These are phyloP conservation scores for Cymbomonas tetramitiformis DNA, from an alignment of 139 green algal genomes.

Conservation along the genomic window DNA sequence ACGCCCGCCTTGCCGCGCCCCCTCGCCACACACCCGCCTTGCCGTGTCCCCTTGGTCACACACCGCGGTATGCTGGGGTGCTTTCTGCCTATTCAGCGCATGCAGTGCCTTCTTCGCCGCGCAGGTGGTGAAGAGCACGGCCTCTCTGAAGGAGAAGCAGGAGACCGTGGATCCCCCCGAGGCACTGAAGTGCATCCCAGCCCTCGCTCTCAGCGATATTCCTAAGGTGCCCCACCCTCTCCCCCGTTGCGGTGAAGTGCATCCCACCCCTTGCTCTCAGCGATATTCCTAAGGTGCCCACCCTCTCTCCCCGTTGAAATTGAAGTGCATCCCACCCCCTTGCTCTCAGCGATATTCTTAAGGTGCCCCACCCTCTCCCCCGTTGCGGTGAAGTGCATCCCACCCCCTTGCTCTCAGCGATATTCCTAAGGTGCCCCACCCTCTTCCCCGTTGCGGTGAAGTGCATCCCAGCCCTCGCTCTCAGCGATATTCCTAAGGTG, in stretches of 20 bases:
- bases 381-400: too few species aligned
- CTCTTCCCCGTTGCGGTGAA: constrained; percentile 50
- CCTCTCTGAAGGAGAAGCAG: constrained; percentile 74
- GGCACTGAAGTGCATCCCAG: constrained; percentile 51
- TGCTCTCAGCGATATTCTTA: too few species aligned
- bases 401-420: too few species aligned
- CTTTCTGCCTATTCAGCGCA: constrained; percentile 22
- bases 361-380: too few species aligned
- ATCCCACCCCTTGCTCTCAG: constrained; percentile 60
- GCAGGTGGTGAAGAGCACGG: constrained; percentile 48
- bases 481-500: constrained; percentile 74
- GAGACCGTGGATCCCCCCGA: constrained; percentile 85
- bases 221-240: constrained; percentile 57
- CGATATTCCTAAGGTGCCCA: constrained; percentile 75
- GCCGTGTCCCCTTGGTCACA: too few species aligned
- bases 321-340: too few species aligned
- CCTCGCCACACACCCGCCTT: too few species aligned
- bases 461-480: constrained; percentile 59
- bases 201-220: constrained; percentile 71
- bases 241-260: constrained; percentile 55
- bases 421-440: too few species aligned
- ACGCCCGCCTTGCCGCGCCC: too few species aligned
- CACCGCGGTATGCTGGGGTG: constrained; percentile 2
- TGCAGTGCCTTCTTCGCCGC: too few species aligned
- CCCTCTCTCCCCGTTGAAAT: too few species aligned